Evolutionary conservation across 2,329 filamentous ascomycete species (phyloP).

Genomic region (Remersonia thermophila): DNA sequence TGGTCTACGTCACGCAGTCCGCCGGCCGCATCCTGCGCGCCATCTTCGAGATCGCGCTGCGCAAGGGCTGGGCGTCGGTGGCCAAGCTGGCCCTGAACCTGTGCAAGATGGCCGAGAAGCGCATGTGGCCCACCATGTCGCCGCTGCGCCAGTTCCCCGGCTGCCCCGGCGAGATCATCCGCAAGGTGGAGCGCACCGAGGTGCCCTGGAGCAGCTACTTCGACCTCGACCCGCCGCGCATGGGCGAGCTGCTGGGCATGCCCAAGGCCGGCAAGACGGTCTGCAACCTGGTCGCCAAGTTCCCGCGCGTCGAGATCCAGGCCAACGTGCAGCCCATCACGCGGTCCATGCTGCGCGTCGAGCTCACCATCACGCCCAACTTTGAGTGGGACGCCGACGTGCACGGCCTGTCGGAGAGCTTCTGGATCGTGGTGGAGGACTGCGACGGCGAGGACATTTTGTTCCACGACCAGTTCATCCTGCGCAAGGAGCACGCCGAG

Average conservation of each 20-base stretch:
- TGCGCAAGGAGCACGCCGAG: slow-evolving; percentile 78
- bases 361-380: slow-evolving; percentile 82
- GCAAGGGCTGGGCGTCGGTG: slow-evolving; percentile 90
- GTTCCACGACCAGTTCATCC: slow-evolving; percentile 85
- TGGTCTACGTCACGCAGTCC: slow-evolving; percentile 97
- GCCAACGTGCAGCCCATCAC: slow-evolving; percentile 93
- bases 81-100: slow-evolving; percentile 85
- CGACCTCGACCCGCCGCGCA: slow-evolving; percentile 87
- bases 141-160: slow-evolving; percentile 80
- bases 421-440: slow-evolving; percentile 96
- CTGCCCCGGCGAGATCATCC: slow-evolving; percentile 73
- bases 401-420: slow-evolving; percentile 79
- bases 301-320: slow-evolving; percentile 83
- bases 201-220: slow-evolving; percentile 92
- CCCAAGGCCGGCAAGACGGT: slow-evolving; percentile 78
- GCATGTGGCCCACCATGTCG: slow-evolving; percentile 99
- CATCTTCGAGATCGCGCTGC: slow-evolving; percentile 93
- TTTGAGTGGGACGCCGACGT: slow-evolving; percentile 91
- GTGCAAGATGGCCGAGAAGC: slow-evolving; percentile 98
- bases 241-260: slow-evolving; percentile 88
- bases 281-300: slow-evolving; percentile 78
- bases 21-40: slow-evolving; percentile 91
- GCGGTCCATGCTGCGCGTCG: slow-evolving; percentile 79
- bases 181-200: slow-evolving; percentile 89
- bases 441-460: slow-evolving; percentile 94